Conservation (phyloP, 1,139 yeast species). For the Pichia sp. region DNA sequence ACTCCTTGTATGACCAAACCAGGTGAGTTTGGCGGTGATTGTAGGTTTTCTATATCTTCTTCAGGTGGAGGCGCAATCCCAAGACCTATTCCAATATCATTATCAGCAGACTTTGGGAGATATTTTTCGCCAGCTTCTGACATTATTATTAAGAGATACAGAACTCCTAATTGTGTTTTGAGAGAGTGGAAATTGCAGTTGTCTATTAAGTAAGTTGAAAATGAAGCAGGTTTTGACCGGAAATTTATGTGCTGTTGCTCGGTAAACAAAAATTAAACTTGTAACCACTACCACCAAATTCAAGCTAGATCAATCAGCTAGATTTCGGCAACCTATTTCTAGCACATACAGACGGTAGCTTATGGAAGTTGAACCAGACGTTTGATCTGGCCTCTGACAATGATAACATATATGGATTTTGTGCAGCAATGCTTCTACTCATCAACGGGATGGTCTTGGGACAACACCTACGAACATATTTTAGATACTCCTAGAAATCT, state of each 20-base stretch:
- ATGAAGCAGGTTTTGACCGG: too few species aligned
- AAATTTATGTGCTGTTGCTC: too few species aligned
- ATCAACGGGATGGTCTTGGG: conserved; percentile 69
- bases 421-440: conserved; percentile 63
- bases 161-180: too few species aligned
- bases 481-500: conserved; percentile 64
- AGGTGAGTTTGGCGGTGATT: conserved; percentile 30
- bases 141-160: too few species aligned
- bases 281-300: too few species aligned
- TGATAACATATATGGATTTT: conserved; percentile 84
- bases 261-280: too few species aligned
- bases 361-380: not conserved
- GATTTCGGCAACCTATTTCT: not conserved
- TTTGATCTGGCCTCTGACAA: too few species aligned
- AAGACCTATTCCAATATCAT: conserved; percentile 7
- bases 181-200: too few species aligned
- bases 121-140: conserved; percentile 1
- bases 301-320: too few species aligned
- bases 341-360: too few species aligned
- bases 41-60: conserved; percentile 12
- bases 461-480: conserved; percentile 66
- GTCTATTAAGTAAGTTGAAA: too few species aligned
- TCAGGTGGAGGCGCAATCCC: conserved; percentile 9
- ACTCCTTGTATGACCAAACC: conserved; percentile 24
- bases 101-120: not conserved